Evolutionary conservation across 2,329 filamentous ascomycete species (phyloP).

Genomic region (Cladophialophora psammophila): DNA sequence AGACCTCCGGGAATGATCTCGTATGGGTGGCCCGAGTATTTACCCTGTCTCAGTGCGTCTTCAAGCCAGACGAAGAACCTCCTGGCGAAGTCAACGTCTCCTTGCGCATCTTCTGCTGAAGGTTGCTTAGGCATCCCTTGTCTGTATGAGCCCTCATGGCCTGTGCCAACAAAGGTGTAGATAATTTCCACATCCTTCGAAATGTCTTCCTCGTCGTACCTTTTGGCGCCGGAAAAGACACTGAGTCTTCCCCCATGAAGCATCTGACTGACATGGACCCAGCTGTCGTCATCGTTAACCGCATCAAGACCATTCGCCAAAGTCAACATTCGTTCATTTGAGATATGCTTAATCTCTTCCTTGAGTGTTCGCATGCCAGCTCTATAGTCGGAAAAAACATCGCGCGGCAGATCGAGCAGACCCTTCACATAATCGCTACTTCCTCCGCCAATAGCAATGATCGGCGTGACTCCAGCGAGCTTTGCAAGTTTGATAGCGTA

Average conservation of each 20-base stretch:
- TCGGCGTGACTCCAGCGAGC: slow-evolving; percentile 65
- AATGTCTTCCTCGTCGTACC: slow-evolving; percentile 50
- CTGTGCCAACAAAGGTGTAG: slow-evolving; percentile 48
- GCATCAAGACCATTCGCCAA: slow-evolving; percentile 62
- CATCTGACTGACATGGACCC: slow-evolving; percentile 54
- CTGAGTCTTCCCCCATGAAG: slow-evolving; percentile 52
- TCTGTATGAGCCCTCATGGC: slow-evolving; percentile 40
- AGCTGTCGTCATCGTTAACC: slow-evolving; percentile 60
- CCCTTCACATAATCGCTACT: slow-evolving; percentile 58
- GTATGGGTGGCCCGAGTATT: slow-evolving; percentile 58
- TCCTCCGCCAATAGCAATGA: slow-evolving; percentile 66
- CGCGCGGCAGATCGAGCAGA: slow-evolving; percentile 60
- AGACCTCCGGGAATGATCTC: slow-evolving; percentile 59
- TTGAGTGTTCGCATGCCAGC: slow-evolving; percentile 54
- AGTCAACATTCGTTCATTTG: slow-evolving; percentile 43
- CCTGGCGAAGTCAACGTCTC: slow-evolving; percentile 53
- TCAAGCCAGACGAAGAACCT: slow-evolving; percentile 54
- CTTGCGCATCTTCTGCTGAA: slow-evolving; percentile 40
- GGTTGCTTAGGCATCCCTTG: slow-evolving; percentile 36
- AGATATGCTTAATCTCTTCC: slow-evolving; percentile 45
- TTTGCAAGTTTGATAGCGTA: slow-evolving; percentile 66
- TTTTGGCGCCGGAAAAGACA: slow-evolving; percentile 52
- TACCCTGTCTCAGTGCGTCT: slow-evolving; percentile 55
- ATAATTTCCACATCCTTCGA: slow-evolving; percentile 43
- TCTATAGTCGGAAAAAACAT: slow-evolving; percentile 68